Evolutionary conservation across 2,329 filamentous ascomycete genomes (phyloP), one percentile per base, ranked within the genome.

Genomic region (Leptographium radiaticola): DNA sequence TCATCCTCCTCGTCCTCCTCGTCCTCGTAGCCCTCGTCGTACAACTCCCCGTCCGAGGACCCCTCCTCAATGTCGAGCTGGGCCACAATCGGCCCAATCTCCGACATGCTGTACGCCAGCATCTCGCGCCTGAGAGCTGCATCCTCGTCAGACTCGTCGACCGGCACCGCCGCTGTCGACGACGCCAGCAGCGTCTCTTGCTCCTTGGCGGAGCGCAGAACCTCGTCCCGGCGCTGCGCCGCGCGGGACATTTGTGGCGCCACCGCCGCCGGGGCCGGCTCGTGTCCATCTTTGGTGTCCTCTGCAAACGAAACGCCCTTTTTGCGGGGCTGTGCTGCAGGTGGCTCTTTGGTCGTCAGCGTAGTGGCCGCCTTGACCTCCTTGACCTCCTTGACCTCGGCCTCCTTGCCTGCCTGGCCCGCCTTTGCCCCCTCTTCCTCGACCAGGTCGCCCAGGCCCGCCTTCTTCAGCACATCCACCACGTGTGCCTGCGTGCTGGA

Each of bases 51-150:
- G 18, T 75, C 70, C 2, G 73, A 75, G 13, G 72, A 71, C n/a
- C 74, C 79, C 56, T 90, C 84, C 58, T 95, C 88, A 2, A 97
- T 68, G 55, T 94, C 81, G 47, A 98, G 77, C 68, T 97, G 89
- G 16, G 93, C 93, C 16, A 98, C 93, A 3, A 98, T 87, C 40
- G 88, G 82, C 5, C 89, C 89, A 55, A 98, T 84, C 66, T 97
- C 91, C 46, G 85, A 84, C 68, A 95, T 76, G 57, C 87, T 84
- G 64, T 97, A 98, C 58, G 87, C 78, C 9, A 97, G 75, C 90
- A 98, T 97, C 63, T 96, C 84, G 55, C 84, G 80, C 7, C 93
- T 83, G 30, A 95, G 68, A 36, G 77, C 77, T 5, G 89, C 86
- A 58, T 96, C 91, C 59, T 95, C 89, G 13, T 79, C 74, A 0